Percentiles rank a stretch among this genome's conserved stretches.
These are phyloP conservation scores for Cyathus pygmaeus DNA, from an alignment of 1,284 basidiomycete genomes.

Conservation along the genomic window DNA sequence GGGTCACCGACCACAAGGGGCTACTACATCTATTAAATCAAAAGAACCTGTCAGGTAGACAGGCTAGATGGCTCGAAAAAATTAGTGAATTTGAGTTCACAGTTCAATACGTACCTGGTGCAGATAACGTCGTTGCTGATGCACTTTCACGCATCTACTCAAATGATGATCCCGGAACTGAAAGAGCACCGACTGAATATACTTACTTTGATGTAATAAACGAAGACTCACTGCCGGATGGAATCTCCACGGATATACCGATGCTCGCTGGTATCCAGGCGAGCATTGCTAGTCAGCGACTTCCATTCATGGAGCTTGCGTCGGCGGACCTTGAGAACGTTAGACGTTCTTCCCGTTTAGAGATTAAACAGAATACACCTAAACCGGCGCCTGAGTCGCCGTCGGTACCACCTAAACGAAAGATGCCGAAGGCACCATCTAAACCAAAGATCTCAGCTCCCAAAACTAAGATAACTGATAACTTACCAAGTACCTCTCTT, in stretches of 20 bases:
- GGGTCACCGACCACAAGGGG: slow-evolving; percentile 50
- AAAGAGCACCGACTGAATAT: slow-evolving; percentile 23
- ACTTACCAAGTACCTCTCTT: no score
- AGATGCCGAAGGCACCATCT: no score
- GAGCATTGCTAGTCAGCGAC: no score
- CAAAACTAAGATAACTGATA: no score
- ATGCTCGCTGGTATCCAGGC: no score
- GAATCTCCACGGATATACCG: background rate
- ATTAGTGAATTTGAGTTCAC: slow-evolving; percentile 39
- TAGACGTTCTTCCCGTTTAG: no score
- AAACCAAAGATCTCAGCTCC: no score
- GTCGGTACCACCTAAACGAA: no score
- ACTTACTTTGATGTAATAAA: slow-evolving; percentile 24
- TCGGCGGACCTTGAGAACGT: no score
- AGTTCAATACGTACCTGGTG: slow-evolving; percentile 37
- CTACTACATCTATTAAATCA: slow-evolving; percentile 42
- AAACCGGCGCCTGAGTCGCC: no score
- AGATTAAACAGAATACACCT: no score
- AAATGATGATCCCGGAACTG: slow-evolving; percentile 29
- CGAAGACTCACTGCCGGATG: slow-evolving; percentile 5
- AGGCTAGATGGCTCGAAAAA: slow-evolving; percentile 51
- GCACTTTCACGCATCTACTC: slow-evolving; percentile 40
- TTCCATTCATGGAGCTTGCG: no score
- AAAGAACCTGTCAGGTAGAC: slow-evolving; percentile 38
- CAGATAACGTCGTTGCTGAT: slow-evolving; percentile 42